Conservation (phyloP, 495 filamentous ascomycete species). For the Penicillium salamii region DNA sequence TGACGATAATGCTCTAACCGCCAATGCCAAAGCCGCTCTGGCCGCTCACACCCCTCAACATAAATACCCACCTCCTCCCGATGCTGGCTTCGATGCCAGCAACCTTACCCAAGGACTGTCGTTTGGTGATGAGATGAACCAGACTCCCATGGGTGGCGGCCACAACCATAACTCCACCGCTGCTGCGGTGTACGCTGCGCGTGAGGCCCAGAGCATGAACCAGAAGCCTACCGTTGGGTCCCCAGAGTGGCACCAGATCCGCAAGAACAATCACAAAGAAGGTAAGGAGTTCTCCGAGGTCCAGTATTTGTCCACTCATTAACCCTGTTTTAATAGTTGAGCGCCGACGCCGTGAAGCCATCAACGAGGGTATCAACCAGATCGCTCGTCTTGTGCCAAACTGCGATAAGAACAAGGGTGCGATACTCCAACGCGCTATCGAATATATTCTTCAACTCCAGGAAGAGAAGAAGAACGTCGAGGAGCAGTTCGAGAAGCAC, state of each 20-base stretch:
- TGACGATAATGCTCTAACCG: conserved; percentile 46
- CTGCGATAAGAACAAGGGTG: conserved; percentile 99
- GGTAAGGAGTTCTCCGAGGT: conserved; percentile 52
- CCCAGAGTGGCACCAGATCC: conserved; percentile 96
- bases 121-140: conserved; percentile 47
- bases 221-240: conserved; percentile 88
- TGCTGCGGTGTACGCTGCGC: conserved; percentile 46
- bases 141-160: conserved; percentile 32
- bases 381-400: conserved; percentile 95
- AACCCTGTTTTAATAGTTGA: conserved; percentile 64
- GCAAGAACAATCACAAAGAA: conserved; percentile 99
- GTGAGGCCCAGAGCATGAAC: conserved; percentile 45
- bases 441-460: conserved; percentile 92
- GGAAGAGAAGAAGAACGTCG: conserved; percentile 88
- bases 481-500: conserved; percentile 95
- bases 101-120: conserved; percentile 39
- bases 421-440: conserved; percentile 90
- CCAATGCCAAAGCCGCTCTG: conserved; percentile 46
- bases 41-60: conserved; percentile 43
- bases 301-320: not conserved
- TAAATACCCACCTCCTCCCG: conserved; percentile 45
- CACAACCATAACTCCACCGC: conserved; percentile 47
- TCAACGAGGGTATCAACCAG: conserved; percentile 99
- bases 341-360: conserved; percentile 93
- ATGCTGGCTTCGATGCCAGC: conserved; percentile 40